These are phyloP conservation scores for Beauveria caledonica DNA, from an alignment of 2,329 filamentous ascomycete genomes.

Conservation along the genomic window DNA sequence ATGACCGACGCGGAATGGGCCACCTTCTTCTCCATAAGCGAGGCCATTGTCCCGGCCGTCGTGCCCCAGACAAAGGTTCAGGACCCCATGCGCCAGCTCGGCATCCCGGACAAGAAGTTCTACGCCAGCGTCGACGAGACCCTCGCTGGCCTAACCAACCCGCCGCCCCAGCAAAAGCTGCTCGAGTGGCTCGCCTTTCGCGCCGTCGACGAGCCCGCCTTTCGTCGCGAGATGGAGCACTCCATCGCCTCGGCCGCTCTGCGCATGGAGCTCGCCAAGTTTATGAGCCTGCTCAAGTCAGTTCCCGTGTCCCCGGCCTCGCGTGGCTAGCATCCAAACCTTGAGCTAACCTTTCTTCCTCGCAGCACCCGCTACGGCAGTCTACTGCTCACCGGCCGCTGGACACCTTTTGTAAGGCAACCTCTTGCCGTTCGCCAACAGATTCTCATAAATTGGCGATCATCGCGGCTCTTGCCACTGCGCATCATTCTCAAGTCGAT, in stretches of 20 bases:
- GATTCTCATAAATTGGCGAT: conserved; percentile 56
- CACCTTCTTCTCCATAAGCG: conserved; percentile 44
- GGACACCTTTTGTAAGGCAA: conserved; percentile 53
- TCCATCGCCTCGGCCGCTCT: conserved; percentile 30
- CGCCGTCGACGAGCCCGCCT: conserved; percentile 42
- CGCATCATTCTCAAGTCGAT: conserved; percentile 49
- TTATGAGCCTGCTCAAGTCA: conserved; percentile 37
- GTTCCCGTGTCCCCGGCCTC: conserved; percentile 17
- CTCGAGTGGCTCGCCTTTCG: conserved; percentile 45
- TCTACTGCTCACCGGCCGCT: conserved; percentile 59
- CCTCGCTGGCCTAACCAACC: conserved; percentile 26
- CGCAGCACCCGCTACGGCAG: conserved; percentile 53
- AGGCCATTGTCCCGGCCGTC: conserved; percentile 54
- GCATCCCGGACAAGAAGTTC: conserved; percentile 42
- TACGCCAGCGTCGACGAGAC: conserved; percentile 34
- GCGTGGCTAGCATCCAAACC: not conserved
- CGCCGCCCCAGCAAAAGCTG: conserved; percentile 36
- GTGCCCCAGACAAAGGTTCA: conserved; percentile 30
- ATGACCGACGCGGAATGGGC: conserved; percentile 45
- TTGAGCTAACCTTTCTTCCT: not conserved
- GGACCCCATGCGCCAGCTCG: conserved; percentile 34
- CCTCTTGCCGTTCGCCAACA: conserved; percentile 50
- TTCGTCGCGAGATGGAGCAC: conserved; percentile 41
- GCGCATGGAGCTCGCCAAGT: conserved; percentile 29
- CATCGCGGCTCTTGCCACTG: conserved; percentile 45